Evolutionary conservation across 331 rosid genomes (phyloP).

Genomic region (Quercus phellos): DNA sequence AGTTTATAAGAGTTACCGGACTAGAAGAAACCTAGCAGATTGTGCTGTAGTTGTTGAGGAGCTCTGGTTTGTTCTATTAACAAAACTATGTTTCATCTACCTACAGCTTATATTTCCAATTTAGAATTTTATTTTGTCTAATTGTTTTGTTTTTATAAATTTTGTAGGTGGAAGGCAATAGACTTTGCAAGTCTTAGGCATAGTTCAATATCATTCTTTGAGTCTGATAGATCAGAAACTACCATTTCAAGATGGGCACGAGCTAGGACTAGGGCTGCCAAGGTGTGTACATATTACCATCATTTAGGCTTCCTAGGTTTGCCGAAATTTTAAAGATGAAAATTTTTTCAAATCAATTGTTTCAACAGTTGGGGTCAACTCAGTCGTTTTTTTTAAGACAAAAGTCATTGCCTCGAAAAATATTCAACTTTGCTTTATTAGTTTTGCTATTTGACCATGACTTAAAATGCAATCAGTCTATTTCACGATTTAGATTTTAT

Average conservation of each 20-base stretch:
- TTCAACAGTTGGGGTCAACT: constrained; percentile 5
- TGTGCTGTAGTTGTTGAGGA: constrained; percentile 85
- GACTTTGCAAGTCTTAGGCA: constrained; percentile 42
- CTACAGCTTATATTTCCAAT: background rate
- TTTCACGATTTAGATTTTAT: too few relatives aligned
- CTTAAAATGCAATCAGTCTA: background rate
- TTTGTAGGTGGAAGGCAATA: constrained; percentile 67
- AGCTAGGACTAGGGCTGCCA: constrained; percentile 59
- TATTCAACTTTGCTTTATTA: constrained; percentile 7
- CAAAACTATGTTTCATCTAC: background rate
- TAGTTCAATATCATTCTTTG: constrained; percentile 48
- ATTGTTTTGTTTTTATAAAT: background rate
- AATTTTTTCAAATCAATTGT: background rate
- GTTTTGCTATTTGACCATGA: constrained; percentile 31
- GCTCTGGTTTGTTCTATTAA: constrained; percentile 51
- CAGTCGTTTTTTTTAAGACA: background rate
- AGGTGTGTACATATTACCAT: constrained; percentile 38
- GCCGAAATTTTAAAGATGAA: background rate
- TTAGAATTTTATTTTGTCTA: background rate
- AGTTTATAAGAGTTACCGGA: constrained; percentile 67
- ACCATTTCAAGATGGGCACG: constrained; percentile 56
- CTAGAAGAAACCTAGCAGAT: constrained; percentile 72
- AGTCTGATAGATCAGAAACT: constrained; percentile 49
- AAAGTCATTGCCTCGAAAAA: background rate
- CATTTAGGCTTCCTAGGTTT: constrained; percentile 6